Base-by-base conservation (phyloP, 2,329 filamentous ascomycete species). In the Ophiostoma sp. region DNA sequence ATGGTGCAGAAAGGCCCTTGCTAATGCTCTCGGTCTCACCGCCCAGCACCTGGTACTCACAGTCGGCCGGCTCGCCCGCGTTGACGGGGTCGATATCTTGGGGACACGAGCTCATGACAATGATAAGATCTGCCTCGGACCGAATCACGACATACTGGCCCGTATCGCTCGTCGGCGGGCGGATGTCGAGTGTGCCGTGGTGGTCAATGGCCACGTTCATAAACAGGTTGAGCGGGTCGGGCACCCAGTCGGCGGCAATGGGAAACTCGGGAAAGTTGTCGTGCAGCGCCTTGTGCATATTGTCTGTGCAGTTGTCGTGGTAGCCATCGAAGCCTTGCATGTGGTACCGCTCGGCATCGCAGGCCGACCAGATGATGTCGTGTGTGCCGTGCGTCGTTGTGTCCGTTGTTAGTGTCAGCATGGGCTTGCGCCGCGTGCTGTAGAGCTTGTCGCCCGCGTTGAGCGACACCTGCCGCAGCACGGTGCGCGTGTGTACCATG, bases 141-240 rank as follows among this genome's bases (percentile, higher is more conserved):
- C 77, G 77, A 19, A 84, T 77, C 15, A 75, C 75, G 39, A 84
- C 80, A 70, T 76, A 80, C 68, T 82, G 79, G 2, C 80, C 82
- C 68, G 79, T 77, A 25, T 80, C 75, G 72, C 80, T 81, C 3
- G 78, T 79, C 0, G 83, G 82, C 11, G 76, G 61, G 22, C 77
- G 73, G 71, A 83, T 81, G 45, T 78, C 77, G 2, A 84, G 73
- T 2, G 74, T 76, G 1, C 81, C 81, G 64, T 77, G 77, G 72
- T 80, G 78, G 61, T 81, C 78, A 36, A 83, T 79, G 22, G 80
- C 78, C 3, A 84, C 79, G 74, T 84, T 84, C 83, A 84, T 84
- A 75, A 83, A 84, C 22, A 84, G 75, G 74, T 84, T 84, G 45
- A 84, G 78, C 19, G 83, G 83, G 70, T 83, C 82, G 1, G 83